Conservation (phyloP, 441 rosid genomes). For the Adansonia rubrostipa region DNA sequence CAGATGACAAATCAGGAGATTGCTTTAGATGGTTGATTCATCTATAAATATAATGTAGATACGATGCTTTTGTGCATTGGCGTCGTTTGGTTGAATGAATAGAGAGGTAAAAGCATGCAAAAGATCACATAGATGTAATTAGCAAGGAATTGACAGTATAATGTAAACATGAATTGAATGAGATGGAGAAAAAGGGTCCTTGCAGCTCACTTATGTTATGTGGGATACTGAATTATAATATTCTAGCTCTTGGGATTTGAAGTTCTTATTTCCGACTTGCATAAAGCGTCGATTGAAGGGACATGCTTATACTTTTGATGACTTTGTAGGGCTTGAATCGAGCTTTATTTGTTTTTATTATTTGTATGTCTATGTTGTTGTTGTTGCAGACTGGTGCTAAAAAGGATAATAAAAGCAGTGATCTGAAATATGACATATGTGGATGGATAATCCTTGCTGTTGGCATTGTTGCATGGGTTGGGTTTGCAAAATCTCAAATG, state of each 20-base stretch:
- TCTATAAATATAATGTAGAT: not conserved
- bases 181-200: not conserved
- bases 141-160: not conserved
- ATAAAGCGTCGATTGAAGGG: not conserved
- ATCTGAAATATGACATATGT: slow-evolving; percentile 73
- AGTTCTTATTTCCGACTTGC: not conserved
- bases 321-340: not conserved
- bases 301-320: not conserved
- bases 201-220: not conserved
- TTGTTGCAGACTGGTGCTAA: slow-evolving; percentile 42
- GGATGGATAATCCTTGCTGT: slow-evolving; percentile 90
- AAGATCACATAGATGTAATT: not conserved
- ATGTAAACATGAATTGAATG: not conserved
- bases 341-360: not conserved
- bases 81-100: not conserved
- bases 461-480: slow-evolving; percentile 82
- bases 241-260: too few relatives aligned
- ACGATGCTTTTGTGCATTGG: not conserved
- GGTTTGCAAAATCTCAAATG: slow-evolving; percentile 75
- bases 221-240: too few relatives aligned
- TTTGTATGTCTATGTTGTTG: too few relatives aligned
- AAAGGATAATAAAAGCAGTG: slow-evolving; percentile 62
- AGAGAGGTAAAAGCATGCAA: not conserved
- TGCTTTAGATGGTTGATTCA: not conserved
- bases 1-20: not conserved